Evolutionary conservation across 805 yeast species (phyloP).

Genomic region (Ogataea glucozyma): DNA sequence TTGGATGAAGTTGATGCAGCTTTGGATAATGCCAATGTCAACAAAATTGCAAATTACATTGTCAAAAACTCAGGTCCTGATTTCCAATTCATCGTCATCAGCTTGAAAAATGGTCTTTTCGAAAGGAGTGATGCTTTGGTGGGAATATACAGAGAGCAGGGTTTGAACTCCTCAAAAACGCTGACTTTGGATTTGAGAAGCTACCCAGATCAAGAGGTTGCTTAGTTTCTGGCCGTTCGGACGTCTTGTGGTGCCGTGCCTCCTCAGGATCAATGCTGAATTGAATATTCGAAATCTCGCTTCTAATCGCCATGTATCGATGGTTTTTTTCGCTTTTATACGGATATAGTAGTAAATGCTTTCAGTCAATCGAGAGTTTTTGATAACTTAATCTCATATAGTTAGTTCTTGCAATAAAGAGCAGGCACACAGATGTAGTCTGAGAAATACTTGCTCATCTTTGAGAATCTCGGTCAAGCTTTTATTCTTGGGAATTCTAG

Average conservation of each 20-base stretch:
- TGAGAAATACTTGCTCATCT: constrained; percentile 54
- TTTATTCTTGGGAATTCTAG: constrained; percentile 50
- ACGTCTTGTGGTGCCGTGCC: not conserved
- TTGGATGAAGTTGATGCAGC: constrained; percentile 99
- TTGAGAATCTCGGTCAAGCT: constrained; percentile 55
- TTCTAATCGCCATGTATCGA: no score
- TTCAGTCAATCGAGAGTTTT: not conserved
- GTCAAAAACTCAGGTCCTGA: constrained; percentile 69
- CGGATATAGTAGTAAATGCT: no score
- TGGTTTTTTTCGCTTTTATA: no score
- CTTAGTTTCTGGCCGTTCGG: constrained; percentile 6
- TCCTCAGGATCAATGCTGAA: not conserved
- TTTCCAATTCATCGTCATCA: constrained; percentile 90
- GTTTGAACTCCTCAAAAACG: constrained; percentile 68
- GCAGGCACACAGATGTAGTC: constrained; percentile 65
- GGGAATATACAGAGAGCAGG: constrained; percentile 86
- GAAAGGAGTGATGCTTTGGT: constrained; percentile 89
- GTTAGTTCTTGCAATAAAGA: constrained; percentile 42
- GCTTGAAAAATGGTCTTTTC: constrained; percentile 82
- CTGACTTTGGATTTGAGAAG: constrained; percentile 70
- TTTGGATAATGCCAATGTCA: constrained; percentile 84
- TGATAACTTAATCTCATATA: not conserved
- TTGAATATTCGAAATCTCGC: not conserved
- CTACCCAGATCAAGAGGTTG: constrained; percentile 45
- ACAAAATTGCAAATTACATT: constrained; percentile 83